Percentiles rank a stretch among this genome's conserved stretches.
These are phyloP conservation scores for Mycosphaerella arachidis DNA, from an alignment of 2,329 filamentous ascomycete genomes.

Conservation along the genomic window DNA sequence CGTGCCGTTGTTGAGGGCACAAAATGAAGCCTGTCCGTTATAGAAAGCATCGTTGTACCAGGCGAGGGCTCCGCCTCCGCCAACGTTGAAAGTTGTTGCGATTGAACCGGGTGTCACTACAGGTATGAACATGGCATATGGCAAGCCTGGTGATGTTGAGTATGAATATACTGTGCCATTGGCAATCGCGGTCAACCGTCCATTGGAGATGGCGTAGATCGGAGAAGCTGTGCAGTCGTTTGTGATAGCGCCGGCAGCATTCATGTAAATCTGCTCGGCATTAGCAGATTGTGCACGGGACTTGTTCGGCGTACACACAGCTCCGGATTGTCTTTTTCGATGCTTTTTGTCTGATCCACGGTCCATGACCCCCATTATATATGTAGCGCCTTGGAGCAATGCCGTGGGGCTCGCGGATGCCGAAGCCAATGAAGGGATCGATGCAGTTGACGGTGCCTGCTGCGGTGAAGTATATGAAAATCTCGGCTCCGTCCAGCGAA, in stretches of 20 bases:
- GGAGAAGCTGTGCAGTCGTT: slow-evolving; percentile 29
- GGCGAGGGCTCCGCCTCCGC: slow-evolving; percentile 17
- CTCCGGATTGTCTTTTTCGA: slow-evolving; percentile 21
- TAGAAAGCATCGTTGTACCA: slow-evolving; percentile 21
- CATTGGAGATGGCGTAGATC: slow-evolving; percentile 25
- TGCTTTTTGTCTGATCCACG: not conserved
- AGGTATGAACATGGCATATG: slow-evolving; percentile 24
- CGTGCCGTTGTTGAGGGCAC: too few relatives aligned
- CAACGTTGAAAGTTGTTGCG: slow-evolving; percentile 24
- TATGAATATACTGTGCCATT: slow-evolving; percentile 26
- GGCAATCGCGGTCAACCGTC: slow-evolving; percentile 26
- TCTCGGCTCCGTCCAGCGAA: slow-evolving; percentile 23
- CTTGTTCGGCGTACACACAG: not conserved
- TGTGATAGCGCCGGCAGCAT: slow-evolving; percentile 26
- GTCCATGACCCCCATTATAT: slow-evolving; percentile 16
- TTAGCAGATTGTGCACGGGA: not conserved
- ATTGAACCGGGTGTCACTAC: slow-evolving; percentile 25
- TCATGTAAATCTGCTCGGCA: slow-evolving; percentile 19
- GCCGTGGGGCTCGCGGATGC: slow-evolving; percentile 9
- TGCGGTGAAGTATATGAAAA: slow-evolving; percentile 4
- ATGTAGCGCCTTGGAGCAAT: slow-evolving; percentile 8
- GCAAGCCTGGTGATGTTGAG: slow-evolving; percentile 23
- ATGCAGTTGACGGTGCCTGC: not conserved
- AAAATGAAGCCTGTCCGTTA: too few relatives aligned
- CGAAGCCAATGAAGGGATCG: not conserved